A percentile compares a stretch with the other conserved stretches of the same genome.
Conservation (phyloP, 768 basidiomycete genomes). For the Russula lepida region DNA sequence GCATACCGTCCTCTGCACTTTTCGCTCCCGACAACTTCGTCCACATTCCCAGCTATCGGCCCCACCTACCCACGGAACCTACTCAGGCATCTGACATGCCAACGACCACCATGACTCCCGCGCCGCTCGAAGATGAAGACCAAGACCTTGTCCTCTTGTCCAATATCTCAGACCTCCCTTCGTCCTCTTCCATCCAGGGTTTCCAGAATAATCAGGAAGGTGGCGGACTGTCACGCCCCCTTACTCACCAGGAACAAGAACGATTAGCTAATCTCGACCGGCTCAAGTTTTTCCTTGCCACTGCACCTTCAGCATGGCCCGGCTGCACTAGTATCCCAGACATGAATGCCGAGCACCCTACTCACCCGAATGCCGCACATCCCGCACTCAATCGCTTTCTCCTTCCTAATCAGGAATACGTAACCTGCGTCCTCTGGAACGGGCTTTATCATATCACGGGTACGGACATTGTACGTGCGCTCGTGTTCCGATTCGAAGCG, state of each 20-base stretch:
- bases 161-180: constrained; percentile 11
- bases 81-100: constrained; percentile 8
- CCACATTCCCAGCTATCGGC: background rate
- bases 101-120: constrained; percentile 13
- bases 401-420: constrained; percentile 79
- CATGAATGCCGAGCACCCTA: constrained; percentile 15
- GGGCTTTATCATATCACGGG: constrained; percentile 92
- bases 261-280: constrained; percentile 67
- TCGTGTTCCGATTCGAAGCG: constrained; percentile 91
- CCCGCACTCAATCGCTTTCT: constrained; percentile 80
- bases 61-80: constrained; percentile 8
- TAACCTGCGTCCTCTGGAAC: constrained; percentile 88
- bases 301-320: constrained; percentile 73
- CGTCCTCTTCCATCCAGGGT: constrained; percentile 18
- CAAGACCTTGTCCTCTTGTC: constrained; percentile 18
- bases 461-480: constrained; percentile 90
- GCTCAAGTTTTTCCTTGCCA: constrained; percentile 85
- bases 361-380: constrained; percentile 48
- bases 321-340: constrained; percentile 26
- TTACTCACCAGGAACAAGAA: constrained; percentile 58
- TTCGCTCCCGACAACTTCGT: constrained; percentile 6
- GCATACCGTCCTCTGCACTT: constrained; percentile 8
- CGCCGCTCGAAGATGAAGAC: constrained; percentile 19
- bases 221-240: constrained; percentile 41
- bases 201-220: constrained; percentile 11